phyloP scores from a whole-genome alignment of 1,284 basidiomycete species.

The Malassezia caprae region DNA sequence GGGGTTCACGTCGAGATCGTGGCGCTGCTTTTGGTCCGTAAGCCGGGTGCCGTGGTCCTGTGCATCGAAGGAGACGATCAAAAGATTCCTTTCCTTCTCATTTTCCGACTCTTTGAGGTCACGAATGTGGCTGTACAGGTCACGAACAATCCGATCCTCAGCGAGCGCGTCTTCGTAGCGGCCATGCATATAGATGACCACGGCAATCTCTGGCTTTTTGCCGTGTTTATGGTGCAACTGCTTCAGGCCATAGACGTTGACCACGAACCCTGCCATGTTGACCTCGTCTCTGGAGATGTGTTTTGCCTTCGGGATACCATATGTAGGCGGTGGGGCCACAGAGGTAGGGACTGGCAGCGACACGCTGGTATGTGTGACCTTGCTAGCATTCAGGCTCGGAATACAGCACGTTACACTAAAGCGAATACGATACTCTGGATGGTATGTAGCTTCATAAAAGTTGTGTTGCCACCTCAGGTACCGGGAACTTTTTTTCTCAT shows the following conservation, averaged over 20 bases:
- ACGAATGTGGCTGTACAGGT: not conserved
- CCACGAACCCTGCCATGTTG: constrained; percentile 32
- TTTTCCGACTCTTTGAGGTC: not conserved
- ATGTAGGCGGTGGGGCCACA: not conserved
- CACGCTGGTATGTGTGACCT: not conserved
- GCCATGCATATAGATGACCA: constrained; percentile 20
- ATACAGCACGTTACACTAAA: no score
- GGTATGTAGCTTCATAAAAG: not conserved
- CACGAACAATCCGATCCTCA: constrained; percentile 52
- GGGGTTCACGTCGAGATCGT: constrained; percentile 8
- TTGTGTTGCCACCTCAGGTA: not conserved
- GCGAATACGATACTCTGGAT: not conserved
- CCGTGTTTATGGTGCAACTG: constrained; percentile 20
- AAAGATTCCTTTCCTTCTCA: constrained; percentile 14
- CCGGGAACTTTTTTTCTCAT: no score
- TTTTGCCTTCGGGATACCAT: not conserved
- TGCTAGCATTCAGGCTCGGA: not conserved
- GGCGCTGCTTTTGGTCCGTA: constrained; percentile 32
- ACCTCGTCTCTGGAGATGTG: constrained; percentile 13
- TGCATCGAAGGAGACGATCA: constrained; percentile 45
- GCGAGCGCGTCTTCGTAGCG: constrained; percentile 50
- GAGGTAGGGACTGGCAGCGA: not conserved
- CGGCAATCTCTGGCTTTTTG: constrained; percentile 21
- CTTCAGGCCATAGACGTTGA: constrained; percentile 35
- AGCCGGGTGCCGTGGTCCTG: constrained; percentile 48